These are phyloP conservation scores for Pilatotrama ljubarskyi DNA, from an alignment of 768 basidiomycete genomes.

Conservation along the genomic window DNA sequence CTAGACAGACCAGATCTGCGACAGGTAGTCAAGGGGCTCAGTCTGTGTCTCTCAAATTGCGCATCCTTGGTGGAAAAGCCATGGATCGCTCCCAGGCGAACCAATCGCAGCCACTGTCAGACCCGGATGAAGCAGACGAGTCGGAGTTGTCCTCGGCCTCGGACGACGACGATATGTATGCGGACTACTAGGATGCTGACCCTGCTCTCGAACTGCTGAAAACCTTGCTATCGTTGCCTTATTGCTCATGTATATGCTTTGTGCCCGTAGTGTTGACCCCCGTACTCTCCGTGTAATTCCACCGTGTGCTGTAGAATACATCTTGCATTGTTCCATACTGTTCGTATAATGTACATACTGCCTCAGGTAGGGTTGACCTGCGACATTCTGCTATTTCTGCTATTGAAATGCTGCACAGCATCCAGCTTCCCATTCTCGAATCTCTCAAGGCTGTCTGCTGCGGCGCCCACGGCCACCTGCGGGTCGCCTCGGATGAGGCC, in stretches of 20 bases:
- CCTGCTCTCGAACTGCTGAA: neutral
- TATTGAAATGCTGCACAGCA: neutral
- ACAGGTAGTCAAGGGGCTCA: neutral
- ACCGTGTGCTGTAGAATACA: too few species aligned
- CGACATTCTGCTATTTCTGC: constrained; percentile 26
- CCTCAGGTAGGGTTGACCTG: neutral
- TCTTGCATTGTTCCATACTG: too few species aligned
- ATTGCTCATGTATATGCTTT: too few species aligned
- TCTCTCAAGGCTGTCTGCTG: constrained; percentile 20
- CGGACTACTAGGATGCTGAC: neutral
- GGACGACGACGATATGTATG: constrained; percentile 10
- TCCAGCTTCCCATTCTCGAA: constrained; percentile 36
- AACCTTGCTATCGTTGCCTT: neutral
- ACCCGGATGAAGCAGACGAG: neutral
- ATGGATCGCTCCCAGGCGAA: neutral
- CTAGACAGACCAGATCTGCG: neutral
- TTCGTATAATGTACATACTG: too few species aligned
- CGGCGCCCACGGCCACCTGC: constrained; percentile 31
- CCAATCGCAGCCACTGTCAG: neutral
- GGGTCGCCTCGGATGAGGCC: constrained; percentile 39
- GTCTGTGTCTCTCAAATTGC: neutral
- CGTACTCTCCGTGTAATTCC: too few species aligned
- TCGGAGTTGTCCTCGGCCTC: neutral
- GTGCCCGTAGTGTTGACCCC: too few species aligned
- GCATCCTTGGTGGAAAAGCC: constrained; percentile 2